A percentile compares a stretch with the other conserved stretches of the same genome.
These are phyloP conservation scores for Diaporthe aspalathi DNA, from an alignment of 2,329 filamentous ascomycete species.

Conservation along the genomic window DNA sequence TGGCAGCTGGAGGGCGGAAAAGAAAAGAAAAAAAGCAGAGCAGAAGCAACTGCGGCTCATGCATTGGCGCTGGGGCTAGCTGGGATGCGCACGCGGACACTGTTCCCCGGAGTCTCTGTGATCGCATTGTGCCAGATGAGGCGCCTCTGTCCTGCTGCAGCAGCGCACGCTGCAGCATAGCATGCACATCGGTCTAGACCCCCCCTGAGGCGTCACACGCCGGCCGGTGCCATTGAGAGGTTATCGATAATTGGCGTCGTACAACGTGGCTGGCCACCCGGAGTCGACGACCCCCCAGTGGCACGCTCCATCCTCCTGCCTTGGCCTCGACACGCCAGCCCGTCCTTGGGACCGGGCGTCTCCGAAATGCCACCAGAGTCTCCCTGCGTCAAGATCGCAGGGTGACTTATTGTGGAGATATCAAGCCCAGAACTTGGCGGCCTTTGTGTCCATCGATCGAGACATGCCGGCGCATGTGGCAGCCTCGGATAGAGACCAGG, in stretches of 20 bases:
- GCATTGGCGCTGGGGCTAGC: conserved; percentile 8
- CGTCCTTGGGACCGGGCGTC: conserved; percentile 9
- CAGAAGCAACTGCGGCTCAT: conserved; percentile 15
- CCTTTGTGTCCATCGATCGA: not conserved
- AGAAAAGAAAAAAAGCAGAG: not conserved
- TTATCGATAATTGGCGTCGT: conserved; percentile 27
- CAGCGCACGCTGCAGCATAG: not conserved
- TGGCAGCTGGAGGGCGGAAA: conserved; percentile 9
- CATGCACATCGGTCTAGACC: conserved; percentile 24
- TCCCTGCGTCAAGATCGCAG: not conserved
- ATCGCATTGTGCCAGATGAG: conserved; percentile 28
- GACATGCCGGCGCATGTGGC: conserved; percentile 18
- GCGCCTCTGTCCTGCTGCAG: conserved; percentile 1
- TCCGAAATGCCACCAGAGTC: conserved; percentile 5
- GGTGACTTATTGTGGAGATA: conserved; percentile 3
- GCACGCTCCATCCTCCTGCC: conserved; percentile 2
- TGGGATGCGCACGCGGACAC: conserved; percentile 1
- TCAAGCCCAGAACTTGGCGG: not conserved
- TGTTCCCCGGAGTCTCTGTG: conserved; percentile 18
- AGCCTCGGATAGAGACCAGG: conserved; percentile 7
- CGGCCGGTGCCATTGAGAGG: conserved; percentile 28
- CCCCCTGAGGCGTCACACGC: conserved; percentile 16
- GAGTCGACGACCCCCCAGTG: conserved; percentile 4
- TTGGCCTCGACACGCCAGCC: not conserved
- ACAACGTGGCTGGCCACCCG: conserved; percentile 22